Evolutionary conservation across 2,329 filamentous ascomycete species (phyloP), one percentile per base, ranked within the genome.

Genomic region (Colletotrichum sp.): DNA sequence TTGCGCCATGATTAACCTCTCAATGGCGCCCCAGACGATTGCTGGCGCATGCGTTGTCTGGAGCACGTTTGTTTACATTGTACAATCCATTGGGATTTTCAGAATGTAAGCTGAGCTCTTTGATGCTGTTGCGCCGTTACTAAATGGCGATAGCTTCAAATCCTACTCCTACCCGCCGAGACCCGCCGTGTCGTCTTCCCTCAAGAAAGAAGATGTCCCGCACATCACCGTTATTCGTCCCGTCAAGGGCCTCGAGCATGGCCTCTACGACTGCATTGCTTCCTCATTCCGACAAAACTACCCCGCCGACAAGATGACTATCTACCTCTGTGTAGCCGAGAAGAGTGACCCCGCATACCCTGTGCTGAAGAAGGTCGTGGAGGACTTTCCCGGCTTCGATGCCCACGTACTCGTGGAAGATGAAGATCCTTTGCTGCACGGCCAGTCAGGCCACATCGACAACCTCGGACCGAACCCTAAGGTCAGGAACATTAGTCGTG

Each of bases 401-500:
- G 93, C 92, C 3, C 90, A 89, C 68, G 88, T 98, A 5, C 89
- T 96, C 13, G 88, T 98, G 63, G 96, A 98, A 85, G 91, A 94
- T 65, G 94, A 98, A 75, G 96, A 98, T 82, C 92, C 94, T 1
- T 83, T 92, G 34, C 86, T 98, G 10, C 89, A 91, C 69, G 89
- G 89, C 34, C 80, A 87, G 36, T 84, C 85, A 13, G 89, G 88
- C 69, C 84, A 88, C 62, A 80, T 85, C 65, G 85, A 89, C 77
- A 89, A 91, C 72, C 89, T 98, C 72, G 97, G 97, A 0, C 97
- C 97, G 2, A 99, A 99, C 81, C 97, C 97, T n/a, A 99, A 99
- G 87, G 97, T 99, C 79, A 90, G 97, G 66, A 99, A 99, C 83
- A 95, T 98, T 89, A 98, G 96, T 82, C 91, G 95, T 58, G 96